Base-by-base conservation (phyloP, 768 basidiomycete genomes). In the Collybia mongolica region DNA sequence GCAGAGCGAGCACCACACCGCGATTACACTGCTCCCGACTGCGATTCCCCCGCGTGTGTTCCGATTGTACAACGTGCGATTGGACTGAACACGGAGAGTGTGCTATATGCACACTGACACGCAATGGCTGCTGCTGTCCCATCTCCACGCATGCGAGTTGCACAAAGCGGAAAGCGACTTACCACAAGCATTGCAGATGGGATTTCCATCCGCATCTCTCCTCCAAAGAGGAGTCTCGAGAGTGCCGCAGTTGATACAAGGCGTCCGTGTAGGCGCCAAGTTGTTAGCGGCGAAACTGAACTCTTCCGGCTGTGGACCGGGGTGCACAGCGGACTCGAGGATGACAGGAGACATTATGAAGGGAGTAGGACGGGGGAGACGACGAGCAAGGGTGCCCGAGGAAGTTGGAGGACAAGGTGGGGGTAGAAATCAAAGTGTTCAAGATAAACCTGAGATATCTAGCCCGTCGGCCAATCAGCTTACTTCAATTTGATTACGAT, bases 171-270 rank as follows among this genome's bases (percentile, higher is more conserved):
- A 57, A 61, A 42, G 42, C 52, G 48, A 80, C 90, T 80, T 66
- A 93, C 91, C 92, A 68, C 92, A 93, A 45, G 89, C 88, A 67
- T 93, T 93, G 74, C 92, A 94, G 63, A 93, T 81, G 43, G 85
- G 80, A 67, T 87, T 90, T 51, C 91, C 92, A 59, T 88, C 83
- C 39, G 77, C 72, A 64, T 90, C 90, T 58, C 90, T 80, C 59
- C 90, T 75, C 92, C 92, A 93, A 22, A 93, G 80, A 29, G 91
- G 90, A 49, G 90, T 91, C 54, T 82, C 79, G 5, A 77, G 72
- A n/a, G 87, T 86, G 15, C 83, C 83, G 69, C 92, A 90, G 66
- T 88, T 89, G 35, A 82, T 75, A 65, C 88, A 90, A 26, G 77
- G 74, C 26, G 77, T 69, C 40, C 74, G 73, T 8, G 56, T 53